phyloP scores from a whole-genome alignment of 2,329 filamentous ascomycete species.

The Colletotrichum tropicale region DNA sequence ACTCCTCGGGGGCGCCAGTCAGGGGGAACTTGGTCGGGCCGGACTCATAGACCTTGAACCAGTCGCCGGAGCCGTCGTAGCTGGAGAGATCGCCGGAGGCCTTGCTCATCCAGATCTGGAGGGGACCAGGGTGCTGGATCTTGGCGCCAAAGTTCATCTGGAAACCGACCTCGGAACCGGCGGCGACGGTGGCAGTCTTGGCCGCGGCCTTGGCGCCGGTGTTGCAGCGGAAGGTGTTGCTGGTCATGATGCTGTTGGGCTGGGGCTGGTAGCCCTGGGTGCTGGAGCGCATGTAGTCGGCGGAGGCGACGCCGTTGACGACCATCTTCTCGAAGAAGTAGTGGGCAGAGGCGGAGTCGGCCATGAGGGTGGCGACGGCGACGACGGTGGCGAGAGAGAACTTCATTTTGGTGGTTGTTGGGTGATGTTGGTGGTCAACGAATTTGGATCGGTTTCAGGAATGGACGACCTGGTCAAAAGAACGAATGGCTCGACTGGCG shows the following conservation, averaged over 20 bases:
- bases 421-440: background rate
- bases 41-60: slow-evolving; percentile 27
- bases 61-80: slow-evolving; percentile 24
- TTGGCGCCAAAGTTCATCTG: background rate
- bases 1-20: background rate
- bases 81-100: slow-evolving; percentile 7
- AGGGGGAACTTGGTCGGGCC: background rate
- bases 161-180: slow-evolving; percentile 13
- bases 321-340: slow-evolving; percentile 25
- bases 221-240: slow-evolving; percentile 6
- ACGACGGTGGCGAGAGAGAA: background rate
- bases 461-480: background rate
- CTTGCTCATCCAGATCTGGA: slow-evolving; percentile 13
- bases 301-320: slow-evolving; percentile 22
- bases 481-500: background rate
- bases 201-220: background rate
- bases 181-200: background rate
- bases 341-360: slow-evolving; percentile 5
- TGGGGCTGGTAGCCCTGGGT: background rate
- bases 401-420: background rate
- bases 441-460: background rate
- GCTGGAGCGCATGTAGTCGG: slow-evolving; percentile 17
- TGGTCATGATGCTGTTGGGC: background rate
- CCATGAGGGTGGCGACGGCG: background rate
- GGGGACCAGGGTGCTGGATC: slow-evolving; percentile 14